These are phyloP conservation scores for Limnanthes douglasii DNA, from an alignment of 345 rosid species.

Conservation along the genomic window DNA sequence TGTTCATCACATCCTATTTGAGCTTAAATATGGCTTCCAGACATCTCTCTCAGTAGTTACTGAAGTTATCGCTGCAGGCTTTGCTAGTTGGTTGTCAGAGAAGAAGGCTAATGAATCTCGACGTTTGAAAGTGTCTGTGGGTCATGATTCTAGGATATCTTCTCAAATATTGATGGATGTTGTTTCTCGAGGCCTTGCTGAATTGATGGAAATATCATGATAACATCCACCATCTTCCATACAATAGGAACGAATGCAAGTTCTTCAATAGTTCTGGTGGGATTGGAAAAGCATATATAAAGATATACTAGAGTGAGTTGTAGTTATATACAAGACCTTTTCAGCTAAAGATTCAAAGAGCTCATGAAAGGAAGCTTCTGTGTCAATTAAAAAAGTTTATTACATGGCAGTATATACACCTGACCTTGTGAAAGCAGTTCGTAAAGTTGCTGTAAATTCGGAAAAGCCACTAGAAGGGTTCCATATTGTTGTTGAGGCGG, in stretches of 20 bases:
- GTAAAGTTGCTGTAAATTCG: constrained; percentile 69
- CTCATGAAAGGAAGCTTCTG: constrained; percentile 21
- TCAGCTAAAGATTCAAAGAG: constrained; percentile 23
- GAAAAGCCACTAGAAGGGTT: constrained; percentile 97
- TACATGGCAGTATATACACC: constrained; percentile 80
- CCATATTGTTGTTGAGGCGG: constrained; percentile 95
- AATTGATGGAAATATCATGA: constrained; percentile 94
- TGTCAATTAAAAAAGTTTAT: constrained; percentile 44
- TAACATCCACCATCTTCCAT: constrained; percentile 99
- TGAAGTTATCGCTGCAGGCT: constrained; percentile 90
- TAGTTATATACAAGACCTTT: constrained; percentile 44
- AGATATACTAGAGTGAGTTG: constrained; percentile 74
- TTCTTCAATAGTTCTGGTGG: constrained; percentile 93
- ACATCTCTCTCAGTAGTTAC: too few relatives aligned
- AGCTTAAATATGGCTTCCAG: too few relatives aligned
- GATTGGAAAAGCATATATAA: constrained; percentile 85
- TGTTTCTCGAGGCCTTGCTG: constrained; percentile 66
- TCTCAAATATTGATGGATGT: constrained; percentile 66
- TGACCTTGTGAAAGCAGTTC: constrained; percentile 78
- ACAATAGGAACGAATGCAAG: constrained; percentile 92
- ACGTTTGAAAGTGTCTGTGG: constrained; percentile 50
- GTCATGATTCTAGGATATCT: constrained; percentile 97
- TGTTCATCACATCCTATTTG: too few relatives aligned
- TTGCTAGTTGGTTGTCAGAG: constrained; percentile 74
- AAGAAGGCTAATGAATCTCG: constrained; percentile 40